Evolutionary conservation across 2,329 filamentous ascomycete species (phyloP).

Genomic region (Plectosphaerella sp.): DNA sequence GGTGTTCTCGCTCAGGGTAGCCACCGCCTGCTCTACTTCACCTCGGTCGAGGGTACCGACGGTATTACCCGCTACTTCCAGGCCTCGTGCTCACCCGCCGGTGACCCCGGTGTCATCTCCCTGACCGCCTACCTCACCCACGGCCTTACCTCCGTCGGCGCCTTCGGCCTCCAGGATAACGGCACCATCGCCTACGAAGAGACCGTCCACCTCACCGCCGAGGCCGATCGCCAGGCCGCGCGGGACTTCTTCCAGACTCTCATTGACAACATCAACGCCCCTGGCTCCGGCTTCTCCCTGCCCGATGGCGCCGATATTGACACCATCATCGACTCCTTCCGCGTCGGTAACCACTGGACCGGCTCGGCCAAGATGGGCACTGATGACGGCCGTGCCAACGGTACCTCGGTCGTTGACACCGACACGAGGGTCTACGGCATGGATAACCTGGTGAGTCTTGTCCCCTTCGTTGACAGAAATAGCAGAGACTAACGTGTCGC

Average conservation of each 20-base stretch:
- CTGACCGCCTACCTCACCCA: constrained; percentile 48
- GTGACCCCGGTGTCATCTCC: constrained; percentile 32
- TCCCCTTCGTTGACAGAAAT: background rate
- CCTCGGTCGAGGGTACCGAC: constrained; percentile 32
- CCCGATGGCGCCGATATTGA: background rate
- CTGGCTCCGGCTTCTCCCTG: background rate
- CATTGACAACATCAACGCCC: background rate
- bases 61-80: constrained; percentile 33
- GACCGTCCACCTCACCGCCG: constrained; percentile 34
- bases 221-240: constrained; percentile 19
- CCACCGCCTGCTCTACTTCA: constrained; percentile 43
- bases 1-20: constrained; percentile 39
- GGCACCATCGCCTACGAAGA: constrained; percentile 21
- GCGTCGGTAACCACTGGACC: background rate
- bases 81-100: constrained; percentile 40
- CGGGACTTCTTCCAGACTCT: background rate
- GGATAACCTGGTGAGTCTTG: constrained; percentile 38
- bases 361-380: constrained; percentile 33
- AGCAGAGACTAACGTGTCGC: background rate
- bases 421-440: constrained; percentile 56
- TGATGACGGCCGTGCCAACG: constrained; percentile 22
- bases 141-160: constrained; percentile 41
- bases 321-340: background rate
- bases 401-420: constrained; percentile 49
- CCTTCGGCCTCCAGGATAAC: constrained; percentile 31